A percentile compares a stretch with the other conserved stretches of the same genome.
These are phyloP conservation scores for Neonectria faginata DNA, from an alignment of 2,329 filamentous ascomycete species.

Conservation along the genomic window DNA sequence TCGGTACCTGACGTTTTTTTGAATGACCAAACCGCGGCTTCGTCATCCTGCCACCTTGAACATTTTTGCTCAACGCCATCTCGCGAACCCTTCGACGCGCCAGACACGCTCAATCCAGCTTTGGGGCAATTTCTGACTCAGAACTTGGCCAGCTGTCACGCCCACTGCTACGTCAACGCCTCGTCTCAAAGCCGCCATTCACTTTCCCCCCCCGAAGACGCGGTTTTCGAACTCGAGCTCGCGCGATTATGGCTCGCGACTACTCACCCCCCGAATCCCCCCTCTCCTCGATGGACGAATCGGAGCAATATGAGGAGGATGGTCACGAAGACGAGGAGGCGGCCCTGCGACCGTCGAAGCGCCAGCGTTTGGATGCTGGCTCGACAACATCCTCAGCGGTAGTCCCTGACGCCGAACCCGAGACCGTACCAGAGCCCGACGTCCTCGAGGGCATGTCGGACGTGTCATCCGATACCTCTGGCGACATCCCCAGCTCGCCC, in stretches of 20 bases:
- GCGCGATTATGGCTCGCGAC: conserved; percentile 52
- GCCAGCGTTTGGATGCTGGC: conserved; percentile 58
- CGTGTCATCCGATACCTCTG: conserved; percentile 90
- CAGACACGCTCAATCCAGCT: conserved; percentile 4
- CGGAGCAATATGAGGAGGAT: conserved; percentile 61
- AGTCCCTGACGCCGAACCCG: conserved; percentile 56
- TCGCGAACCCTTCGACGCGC: conserved; percentile 9
- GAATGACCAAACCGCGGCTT: conserved; percentile 23
- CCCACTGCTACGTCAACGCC: neutral
- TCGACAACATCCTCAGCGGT: conserved; percentile 60
- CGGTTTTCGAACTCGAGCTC: conserved; percentile 34
- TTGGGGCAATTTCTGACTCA: conserved; percentile 1
- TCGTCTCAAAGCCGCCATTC: conserved; percentile 23
- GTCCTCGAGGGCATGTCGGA: conserved; percentile 72
- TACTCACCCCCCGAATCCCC: conserved; percentile 59
- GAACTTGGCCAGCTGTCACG: neutral
- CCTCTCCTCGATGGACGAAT: conserved; percentile 60
- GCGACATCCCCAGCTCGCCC: conserved; percentile 81
- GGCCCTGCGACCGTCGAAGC: conserved; percentile 59
- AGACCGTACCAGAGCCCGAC: conserved; percentile 62
- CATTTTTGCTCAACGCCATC: conserved; percentile 24
- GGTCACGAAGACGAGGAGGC: conserved; percentile 56
- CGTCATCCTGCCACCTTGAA: conserved; percentile 23
- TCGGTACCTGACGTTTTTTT: conserved; percentile 44
- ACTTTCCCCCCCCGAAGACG: conserved; percentile 36